phyloP scores from a whole-genome alignment of 495 filamentous ascomycete species.

The Evansstolkia leycettana region DNA sequence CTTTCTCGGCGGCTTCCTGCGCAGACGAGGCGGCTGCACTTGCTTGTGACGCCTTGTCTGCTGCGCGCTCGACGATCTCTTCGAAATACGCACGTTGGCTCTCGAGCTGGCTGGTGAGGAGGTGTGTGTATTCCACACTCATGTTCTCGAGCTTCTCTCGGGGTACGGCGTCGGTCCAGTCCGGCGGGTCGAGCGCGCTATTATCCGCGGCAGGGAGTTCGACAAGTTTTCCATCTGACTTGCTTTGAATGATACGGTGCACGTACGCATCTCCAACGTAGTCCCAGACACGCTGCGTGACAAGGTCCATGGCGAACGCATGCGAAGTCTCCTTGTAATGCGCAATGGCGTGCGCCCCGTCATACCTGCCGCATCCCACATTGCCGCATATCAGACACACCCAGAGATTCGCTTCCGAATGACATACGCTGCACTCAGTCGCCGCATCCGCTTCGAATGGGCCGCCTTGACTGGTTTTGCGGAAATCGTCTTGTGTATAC shows the following conservation, averaged over 20 bases:
- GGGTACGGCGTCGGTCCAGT: conserved; percentile 61
- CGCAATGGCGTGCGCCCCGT: conserved; percentile 82
- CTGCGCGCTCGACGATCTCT: conserved; percentile 80
- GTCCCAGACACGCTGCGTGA: conserved; percentile 93
- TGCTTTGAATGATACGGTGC: conserved; percentile 85
- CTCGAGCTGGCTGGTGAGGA: conserved; percentile 84
- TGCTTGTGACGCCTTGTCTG: conserved; percentile 77
- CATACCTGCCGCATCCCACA: conserved; percentile 88
- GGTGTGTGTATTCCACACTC: conserved; percentile 84
- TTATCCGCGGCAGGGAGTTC: conserved; percentile 53
- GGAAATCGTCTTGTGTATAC: conserved; percentile 56
- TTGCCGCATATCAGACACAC: conserved; percentile 88
- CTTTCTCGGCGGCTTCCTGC: conserved; percentile 35
- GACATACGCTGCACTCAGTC: conserved; percentile 60
- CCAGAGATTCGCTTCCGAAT: conserved; percentile 75
- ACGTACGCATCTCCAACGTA: conserved; percentile 92
- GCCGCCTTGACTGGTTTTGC: conserved; percentile 14
- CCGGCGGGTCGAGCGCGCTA: conserved; percentile 29
- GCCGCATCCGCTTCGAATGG: conserved; percentile 22
- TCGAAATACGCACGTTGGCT: conserved; percentile 90
- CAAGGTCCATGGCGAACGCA: conserved; percentile 84
- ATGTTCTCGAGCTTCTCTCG: conserved; percentile 87
- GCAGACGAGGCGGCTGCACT: conserved; percentile 53
- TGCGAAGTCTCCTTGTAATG: conserved; percentile 87
- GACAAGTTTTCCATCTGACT: conserved; percentile 77